These are phyloP conservation scores for Lasiodiplodia sp. DNA, from an alignment of 2,329 filamentous ascomycete genomes.

Conservation along the genomic window DNA sequence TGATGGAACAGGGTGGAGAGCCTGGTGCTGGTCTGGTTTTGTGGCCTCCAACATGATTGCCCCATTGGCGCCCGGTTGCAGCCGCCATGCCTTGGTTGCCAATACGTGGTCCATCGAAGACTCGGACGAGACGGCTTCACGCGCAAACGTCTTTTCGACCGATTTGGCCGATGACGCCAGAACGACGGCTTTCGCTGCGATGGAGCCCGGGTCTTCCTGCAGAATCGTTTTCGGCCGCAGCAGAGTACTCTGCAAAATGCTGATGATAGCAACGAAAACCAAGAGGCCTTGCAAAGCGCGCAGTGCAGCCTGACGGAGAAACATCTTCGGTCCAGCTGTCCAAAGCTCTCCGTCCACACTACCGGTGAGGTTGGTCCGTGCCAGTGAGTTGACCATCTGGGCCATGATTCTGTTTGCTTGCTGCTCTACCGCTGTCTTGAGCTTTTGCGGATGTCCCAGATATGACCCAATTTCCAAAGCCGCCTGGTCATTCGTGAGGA, in stretches of 20 bases:
- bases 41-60: conserved; percentile 13
- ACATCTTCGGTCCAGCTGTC: conserved; percentile 8
- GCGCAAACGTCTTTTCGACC: conserved; percentile 5
- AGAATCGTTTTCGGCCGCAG: conserved; percentile 11
- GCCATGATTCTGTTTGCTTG: conserved; percentile 20
- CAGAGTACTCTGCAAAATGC: conserved; percentile 14
- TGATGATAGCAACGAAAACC: conserved; percentile 2
- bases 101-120: neutral
- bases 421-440: neutral
- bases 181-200: conserved; percentile 7
- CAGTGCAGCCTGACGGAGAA: conserved; percentile 11
- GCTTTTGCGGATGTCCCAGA: neutral
- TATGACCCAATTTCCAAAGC: neutral
- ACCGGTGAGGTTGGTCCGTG: neutral
- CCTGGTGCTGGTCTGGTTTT: neutral
- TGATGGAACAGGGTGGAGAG: neutral
- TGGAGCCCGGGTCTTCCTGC: conserved; percentile 22
- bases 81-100: conserved; percentile 11
- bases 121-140: conserved; percentile 2
- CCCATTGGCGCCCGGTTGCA: conserved; percentile 3
- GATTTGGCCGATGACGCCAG: conserved; percentile 3
- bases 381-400: conserved; percentile 16
- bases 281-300: conserved; percentile 12
- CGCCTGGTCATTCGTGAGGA: conserved; percentile 6
- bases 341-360: conserved; percentile 4